phyloP scores from a whole-genome alignment of 2,329 filamentous ascomycete species.

The Epichloe gansuensis region DNA sequence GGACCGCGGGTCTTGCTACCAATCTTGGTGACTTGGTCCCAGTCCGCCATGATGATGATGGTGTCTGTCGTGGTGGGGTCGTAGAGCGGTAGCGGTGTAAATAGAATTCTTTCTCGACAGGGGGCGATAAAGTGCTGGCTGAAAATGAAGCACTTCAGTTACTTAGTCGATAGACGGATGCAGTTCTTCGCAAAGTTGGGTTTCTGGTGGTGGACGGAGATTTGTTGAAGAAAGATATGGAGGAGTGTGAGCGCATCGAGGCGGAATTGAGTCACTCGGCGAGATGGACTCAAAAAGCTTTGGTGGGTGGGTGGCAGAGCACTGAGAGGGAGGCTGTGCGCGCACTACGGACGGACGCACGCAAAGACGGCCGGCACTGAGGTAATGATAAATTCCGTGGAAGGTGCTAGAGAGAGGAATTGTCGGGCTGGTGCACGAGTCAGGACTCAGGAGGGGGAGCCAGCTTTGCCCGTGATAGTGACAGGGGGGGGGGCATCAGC shows the following conservation, averaged over 20 bases:
- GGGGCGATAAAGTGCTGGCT: background rate
- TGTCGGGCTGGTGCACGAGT: background rate
- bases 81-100: background rate
- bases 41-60: constrained; percentile 55
- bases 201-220: constrained; percentile 2
- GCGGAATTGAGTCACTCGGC: constrained; percentile 26
- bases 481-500: background rate
- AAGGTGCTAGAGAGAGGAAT: constrained; percentile 8
- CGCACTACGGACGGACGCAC: background rate
- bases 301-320: constrained; percentile 8
- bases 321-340: too few species aligned
- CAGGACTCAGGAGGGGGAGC: background rate
- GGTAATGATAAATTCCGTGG: background rate
- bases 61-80: constrained; percentile 11
- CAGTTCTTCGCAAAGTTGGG: background rate
- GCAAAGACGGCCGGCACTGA: background rate
- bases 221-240: constrained; percentile 15
- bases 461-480: background rate
- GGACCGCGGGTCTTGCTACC: constrained; percentile 68
- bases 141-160: background rate
- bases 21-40: constrained; percentile 86
- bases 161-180: background rate
- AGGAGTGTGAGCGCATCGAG: constrained; percentile 18
- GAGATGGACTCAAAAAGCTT: constrained; percentile 13
- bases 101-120: background rate